phyloP scores from a whole-genome alignment of 1,139 yeast genomes.

The Chernovozyma aurita region DNA sequence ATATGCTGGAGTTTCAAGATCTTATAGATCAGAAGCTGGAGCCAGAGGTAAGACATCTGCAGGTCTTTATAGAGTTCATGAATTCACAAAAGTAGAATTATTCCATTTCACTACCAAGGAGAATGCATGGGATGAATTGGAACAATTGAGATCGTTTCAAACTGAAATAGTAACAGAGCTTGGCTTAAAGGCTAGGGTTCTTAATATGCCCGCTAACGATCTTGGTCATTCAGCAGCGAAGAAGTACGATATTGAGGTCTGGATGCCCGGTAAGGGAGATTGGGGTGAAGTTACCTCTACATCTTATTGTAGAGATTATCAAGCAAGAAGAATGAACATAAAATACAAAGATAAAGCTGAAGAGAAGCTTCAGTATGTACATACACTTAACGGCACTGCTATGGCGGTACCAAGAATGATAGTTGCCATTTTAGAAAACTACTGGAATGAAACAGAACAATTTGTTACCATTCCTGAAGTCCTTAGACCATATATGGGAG shows the following conservation, averaged over 20 bases:
- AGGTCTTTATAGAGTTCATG: constrained; percentile 94
- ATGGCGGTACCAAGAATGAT: constrained; percentile 92
- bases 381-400: constrained; percentile 93
- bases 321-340: constrained; percentile 77
- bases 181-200: constrained; percentile 76
- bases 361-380: constrained; percentile 49
- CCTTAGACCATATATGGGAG: constrained; percentile 65
- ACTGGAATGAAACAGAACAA: constrained; percentile 56
- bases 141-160: constrained; percentile 62
- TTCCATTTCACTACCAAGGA: constrained; percentile 67
- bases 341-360: constrained; percentile 35
- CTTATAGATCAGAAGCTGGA: constrained; percentile 96
- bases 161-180: constrained; percentile 56
- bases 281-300: constrained; percentile 95
- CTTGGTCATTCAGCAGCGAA: constrained; percentile 91
- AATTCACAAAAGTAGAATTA: constrained; percentile 93
- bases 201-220: constrained; percentile 88
- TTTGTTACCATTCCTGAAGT: constrained; percentile 66
- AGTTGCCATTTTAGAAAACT: constrained; percentile 82
- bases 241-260: constrained; percentile 92
- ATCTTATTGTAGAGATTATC: constrained; percentile 91
- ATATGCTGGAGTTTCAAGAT: constrained; percentile 78
- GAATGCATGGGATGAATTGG: constrained; percentile 48
- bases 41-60: constrained; percentile 91
- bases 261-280: constrained; percentile 95